These are phyloP conservation scores for Psilocybe subaeruginosa DNA, from an alignment of 768 basidiomycete genomes.

Conservation along the genomic window DNA sequence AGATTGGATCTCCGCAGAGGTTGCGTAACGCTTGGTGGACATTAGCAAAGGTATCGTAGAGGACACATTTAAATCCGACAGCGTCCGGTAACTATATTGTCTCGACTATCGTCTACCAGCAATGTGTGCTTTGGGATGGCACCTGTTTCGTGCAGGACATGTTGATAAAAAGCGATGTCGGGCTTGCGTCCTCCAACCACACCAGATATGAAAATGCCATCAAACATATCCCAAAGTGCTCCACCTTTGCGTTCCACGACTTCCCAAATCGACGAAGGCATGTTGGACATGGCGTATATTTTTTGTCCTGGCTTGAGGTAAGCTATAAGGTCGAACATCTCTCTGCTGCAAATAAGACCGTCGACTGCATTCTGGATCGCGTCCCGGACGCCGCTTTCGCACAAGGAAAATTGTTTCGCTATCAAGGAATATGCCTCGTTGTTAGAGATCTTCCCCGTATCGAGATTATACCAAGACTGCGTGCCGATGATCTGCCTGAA, in stretches of 20 bases:
- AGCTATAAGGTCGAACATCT: slow-evolving; percentile 34
- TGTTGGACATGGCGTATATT: slow-evolving; percentile 46
- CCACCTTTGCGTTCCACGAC: slow-evolving; percentile 33
- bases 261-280: slow-evolving; percentile 28
- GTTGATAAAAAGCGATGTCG: slow-evolving; percentile 39
- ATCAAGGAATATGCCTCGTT: slow-evolving; percentile 31
- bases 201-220: slow-evolving; percentile 41
- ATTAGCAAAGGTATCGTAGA: slow-evolving; percentile 30
- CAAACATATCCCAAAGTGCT: slow-evolving; percentile 15
- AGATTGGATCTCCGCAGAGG: slow-evolving; percentile 33
- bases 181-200: slow-evolving; percentile 43
- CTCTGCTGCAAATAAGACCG: slow-evolving; percentile 31
- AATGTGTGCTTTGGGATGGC: slow-evolving; percentile 36
- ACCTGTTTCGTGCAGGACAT: slow-evolving; percentile 38
- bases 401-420: slow-evolving; percentile 29
- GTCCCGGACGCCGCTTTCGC: slow-evolving; percentile 27
- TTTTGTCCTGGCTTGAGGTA: slow-evolving; percentile 34
- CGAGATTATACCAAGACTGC: slow-evolving; percentile 37
- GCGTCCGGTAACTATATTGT: slow-evolving; percentile 44
- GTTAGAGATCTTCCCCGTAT: slow-evolving; percentile 33
- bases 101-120: slow-evolving; percentile 47
- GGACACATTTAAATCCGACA: slow-evolving; percentile 42
- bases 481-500: background rate
- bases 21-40: slow-evolving; percentile 33
- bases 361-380: slow-evolving; percentile 39